These are phyloP conservation scores for Irpex sp. DNA, from an alignment of 1,284 basidiomycete species.

Conservation along the genomic window DNA sequence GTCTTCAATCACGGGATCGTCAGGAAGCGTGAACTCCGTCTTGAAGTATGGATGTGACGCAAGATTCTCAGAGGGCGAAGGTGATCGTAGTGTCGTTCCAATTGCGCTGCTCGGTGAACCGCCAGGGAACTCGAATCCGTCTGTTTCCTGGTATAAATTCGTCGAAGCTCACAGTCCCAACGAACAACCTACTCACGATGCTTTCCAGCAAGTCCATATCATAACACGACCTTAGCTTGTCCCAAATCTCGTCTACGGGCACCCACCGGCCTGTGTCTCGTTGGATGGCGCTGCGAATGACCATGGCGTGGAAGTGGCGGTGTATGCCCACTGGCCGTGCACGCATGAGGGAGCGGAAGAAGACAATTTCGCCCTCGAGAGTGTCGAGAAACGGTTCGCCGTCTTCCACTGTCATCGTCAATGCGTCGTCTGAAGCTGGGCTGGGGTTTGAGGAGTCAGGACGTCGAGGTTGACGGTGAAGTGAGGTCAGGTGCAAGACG, in stretches of 20 bases:
- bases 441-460: background rate
- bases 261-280: constrained; percentile 65
- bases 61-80: constrained; percentile 62
- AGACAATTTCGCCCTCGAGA: constrained; percentile 73
- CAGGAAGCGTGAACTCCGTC: constrained; percentile 58
- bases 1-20: constrained; percentile 51
- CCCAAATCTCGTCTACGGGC: constrained; percentile 63
- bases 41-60: constrained; percentile 63
- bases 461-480: background rate
- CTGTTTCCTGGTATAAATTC: constrained; percentile 43
- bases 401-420: constrained; percentile 17
- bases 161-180: constrained; percentile 1
- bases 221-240: constrained; percentile 66
- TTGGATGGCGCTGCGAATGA: constrained; percentile 64
- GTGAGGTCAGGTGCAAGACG: background rate
- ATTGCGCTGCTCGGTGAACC: constrained; percentile 41
- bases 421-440: background rate
- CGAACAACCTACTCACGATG: constrained; percentile 45
- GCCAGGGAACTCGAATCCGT: constrained; percentile 49
- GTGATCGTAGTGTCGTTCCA: constrained; percentile 49
- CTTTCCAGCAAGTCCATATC: constrained; percentile 73
- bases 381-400: constrained; percentile 47
- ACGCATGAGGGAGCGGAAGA: constrained; percentile 74
- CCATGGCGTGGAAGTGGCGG: constrained; percentile 72
- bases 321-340: constrained; percentile 74